A percentile compares a stretch with the other conserved stretches of the same genome.
Evolutionary conservation across 768 basidiomycete genomes (phyloP).

Genomic region (Clavaria fumosa): DNA sequence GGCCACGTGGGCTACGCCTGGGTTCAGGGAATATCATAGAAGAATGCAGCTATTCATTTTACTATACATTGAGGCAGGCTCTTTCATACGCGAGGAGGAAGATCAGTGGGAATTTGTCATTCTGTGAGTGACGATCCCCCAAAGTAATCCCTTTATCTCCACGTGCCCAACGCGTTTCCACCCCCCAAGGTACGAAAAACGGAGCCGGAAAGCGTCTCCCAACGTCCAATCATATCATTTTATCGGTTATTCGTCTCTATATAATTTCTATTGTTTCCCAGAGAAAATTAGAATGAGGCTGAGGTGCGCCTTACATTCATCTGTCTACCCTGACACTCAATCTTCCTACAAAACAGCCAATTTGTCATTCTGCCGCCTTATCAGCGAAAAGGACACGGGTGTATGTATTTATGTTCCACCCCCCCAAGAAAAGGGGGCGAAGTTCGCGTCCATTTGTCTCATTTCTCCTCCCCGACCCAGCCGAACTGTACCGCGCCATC

Average conservation of each 20-base stretch:
- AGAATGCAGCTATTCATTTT: constrained; percentile 90
- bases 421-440: too few relatives aligned
- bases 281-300: constrained; percentile 77
- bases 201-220: constrained; percentile 39
- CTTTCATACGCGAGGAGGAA: constrained; percentile 89
- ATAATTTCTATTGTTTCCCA: constrained; percentile 92
- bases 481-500: constrained; percentile 75
- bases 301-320: constrained; percentile 35
- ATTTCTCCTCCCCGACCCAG: too few relatives aligned
- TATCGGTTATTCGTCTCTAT: constrained; percentile 85
- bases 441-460: too few relatives aligned
- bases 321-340: constrained; percentile 4
- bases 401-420: constrained; percentile 28
- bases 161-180: too few relatives aligned
- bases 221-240: constrained; percentile 69
- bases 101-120: constrained; percentile 87
- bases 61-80: constrained; percentile 90
- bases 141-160: not conserved
- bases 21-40: constrained; percentile 82
- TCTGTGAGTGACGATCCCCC: constrained; percentile 36
- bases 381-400: constrained; percentile 82
- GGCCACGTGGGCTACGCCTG: constrained; percentile 74
- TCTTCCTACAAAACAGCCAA: constrained; percentile 47
- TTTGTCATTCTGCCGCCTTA: constrained; percentile 88
- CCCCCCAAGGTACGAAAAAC: constrained; percentile 79